Percentiles rank a stretch among this genome's conserved stretches.
Evolutionary conservation across 1,139 yeast species (phyloP).

Genomic region (Scheffersomyces insectosa): DNA sequence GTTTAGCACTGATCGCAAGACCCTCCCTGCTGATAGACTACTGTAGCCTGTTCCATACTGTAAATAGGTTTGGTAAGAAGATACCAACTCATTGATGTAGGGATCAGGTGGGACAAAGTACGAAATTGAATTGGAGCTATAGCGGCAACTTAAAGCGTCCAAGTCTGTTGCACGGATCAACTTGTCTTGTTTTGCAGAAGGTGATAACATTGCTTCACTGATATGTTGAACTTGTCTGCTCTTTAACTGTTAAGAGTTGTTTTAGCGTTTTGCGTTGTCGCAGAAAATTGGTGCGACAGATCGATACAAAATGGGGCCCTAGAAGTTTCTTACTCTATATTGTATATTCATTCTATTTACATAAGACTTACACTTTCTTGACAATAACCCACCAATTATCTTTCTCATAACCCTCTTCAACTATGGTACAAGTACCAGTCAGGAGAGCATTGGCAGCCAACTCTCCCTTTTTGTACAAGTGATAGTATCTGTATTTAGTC

Average conservation of each 20-base stretch:
- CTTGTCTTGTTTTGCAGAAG: slow-evolving; percentile 43
- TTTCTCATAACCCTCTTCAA: slow-evolving; percentile 80
- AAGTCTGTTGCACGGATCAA: slow-evolving; percentile 72
- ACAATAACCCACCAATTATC: slow-evolving; percentile 87
- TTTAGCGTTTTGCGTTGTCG: too few relatives aligned
- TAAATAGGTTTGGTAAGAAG: slow-evolving; percentile 37
- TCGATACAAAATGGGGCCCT: too few relatives aligned
- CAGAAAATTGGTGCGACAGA: too few relatives aligned
- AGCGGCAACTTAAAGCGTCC: slow-evolving; percentile 80
- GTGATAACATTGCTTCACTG: slow-evolving; percentile 31
- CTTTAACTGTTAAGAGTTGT: too few relatives aligned
- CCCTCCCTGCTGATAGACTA: slow-evolving; percentile 40
- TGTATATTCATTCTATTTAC: too few relatives aligned
- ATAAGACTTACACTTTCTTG: slow-evolving; percentile 14
- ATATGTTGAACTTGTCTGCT: too few relatives aligned
- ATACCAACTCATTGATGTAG: slow-evolving; percentile 43
- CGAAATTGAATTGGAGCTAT: slow-evolving; percentile 53
- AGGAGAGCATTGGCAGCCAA: slow-evolving; percentile 61
- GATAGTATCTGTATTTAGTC: slow-evolving; percentile 84
- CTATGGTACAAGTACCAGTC: slow-evolving; percentile 66
- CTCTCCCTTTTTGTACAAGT: slow-evolving; percentile 82
- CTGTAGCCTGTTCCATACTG: slow-evolving; percentile 44
- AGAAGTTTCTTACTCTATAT: too few relatives aligned
- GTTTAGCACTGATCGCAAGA: slow-evolving; percentile 39
- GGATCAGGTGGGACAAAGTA: slow-evolving; percentile 57